Percentiles rank a stretch among this genome's conserved stretches.
Conservation (phyloP, 2,329 filamentous ascomycete genomes). For the Stagonosporopsis rhizophila region DNA sequence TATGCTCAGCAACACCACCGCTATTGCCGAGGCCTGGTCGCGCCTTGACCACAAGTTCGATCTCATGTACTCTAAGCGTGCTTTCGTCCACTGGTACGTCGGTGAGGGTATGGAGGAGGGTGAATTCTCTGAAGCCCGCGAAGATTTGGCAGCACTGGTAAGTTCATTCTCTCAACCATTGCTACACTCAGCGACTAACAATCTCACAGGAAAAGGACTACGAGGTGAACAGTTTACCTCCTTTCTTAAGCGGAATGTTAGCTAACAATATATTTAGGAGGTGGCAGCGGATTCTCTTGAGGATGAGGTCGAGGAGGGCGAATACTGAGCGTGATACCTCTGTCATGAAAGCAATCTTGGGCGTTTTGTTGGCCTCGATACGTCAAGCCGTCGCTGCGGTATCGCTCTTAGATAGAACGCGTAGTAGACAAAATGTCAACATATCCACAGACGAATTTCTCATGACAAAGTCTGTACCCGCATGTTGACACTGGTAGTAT, state of each 20-base stretch:
- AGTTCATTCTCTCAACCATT: too few relatives aligned
- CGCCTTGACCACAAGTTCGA: conserved; percentile 78
- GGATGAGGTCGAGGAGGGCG: conserved; percentile 63
- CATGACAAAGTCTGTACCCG: neutral
- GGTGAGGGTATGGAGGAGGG: conserved; percentile 93
- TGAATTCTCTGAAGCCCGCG: conserved; percentile 85
- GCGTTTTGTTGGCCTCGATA: conserved; percentile 25
- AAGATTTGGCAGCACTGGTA: conserved; percentile 83
- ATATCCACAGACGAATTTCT: neutral
- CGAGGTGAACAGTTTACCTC: conserved; percentile 51
- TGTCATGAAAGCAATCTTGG: conserved; percentile 19
- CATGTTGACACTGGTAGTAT: neutral
- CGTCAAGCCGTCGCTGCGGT: conserved; percentile 12
- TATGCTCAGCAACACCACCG: conserved; percentile 78
- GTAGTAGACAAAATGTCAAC: conserved; percentile 10
- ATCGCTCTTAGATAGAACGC: conserved; percentile 12
- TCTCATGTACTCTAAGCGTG: conserved; percentile 80
- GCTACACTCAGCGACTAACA: too few relatives aligned
- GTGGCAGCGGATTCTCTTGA: conserved; percentile 73
- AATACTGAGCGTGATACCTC: conserved; percentile 51
- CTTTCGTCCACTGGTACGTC: conserved; percentile 81
- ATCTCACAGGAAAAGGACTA: conserved; percentile 93
- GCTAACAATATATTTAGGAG: conserved; percentile 59
- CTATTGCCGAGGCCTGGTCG: conserved; percentile 76
- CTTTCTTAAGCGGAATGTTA: neutral